Base-by-base conservation (phyloP, 225 moss, liverwort and hornwort genomes). In the Neckera pumila region DNA sequence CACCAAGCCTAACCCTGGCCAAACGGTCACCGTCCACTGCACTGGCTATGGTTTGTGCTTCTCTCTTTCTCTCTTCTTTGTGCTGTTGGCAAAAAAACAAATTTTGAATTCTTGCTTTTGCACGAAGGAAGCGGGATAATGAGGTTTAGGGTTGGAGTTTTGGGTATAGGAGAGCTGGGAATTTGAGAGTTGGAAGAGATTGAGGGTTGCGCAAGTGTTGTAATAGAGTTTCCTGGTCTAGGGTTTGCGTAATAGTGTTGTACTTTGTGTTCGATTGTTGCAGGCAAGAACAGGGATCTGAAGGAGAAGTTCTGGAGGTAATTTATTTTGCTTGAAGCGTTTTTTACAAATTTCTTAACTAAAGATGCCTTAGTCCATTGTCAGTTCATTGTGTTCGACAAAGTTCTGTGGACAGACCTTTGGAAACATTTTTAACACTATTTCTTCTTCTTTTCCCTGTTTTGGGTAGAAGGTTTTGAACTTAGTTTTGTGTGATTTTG, bases 261-360 rank as follows among this genome's bases (percentile, higher is more conserved):
- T 79, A 26, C 23, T 71, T 82, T 80, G 85, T 79, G 51, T 82
- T 81, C 62, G 85, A 67, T 47, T 49, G 26, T 89, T 93, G 90
- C 93, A 97, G 97, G 98, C 70, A 98, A 98, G 86, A 92, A 96
- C 76, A 88, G 95, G 70, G 92, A 98, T 65, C 87, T 98, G 62
- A 90, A 93, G 60, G 94, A 95, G 93, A 96, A 97, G 91, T 98
- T 97, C 84, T 98, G 98, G 98, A 97, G 96, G 96, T 97, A 88
- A 51, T 36, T 21, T 33, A 7, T 69, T 86, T 56, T 47, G 15
- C 26, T 85, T 82, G 59, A 49, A 58, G 31, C 61, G 15, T 54
- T 31, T 38, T 3, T 66, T 82, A 13, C 36, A n/a, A 69, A 69
- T 51, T 36, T 86, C 36, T 63, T 23, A 47, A 43, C 30, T 5